Evolutionary conservation across 2,329 filamentous ascomycete species (phyloP).

Genomic region (Orbilia ellipsospora): DNA sequence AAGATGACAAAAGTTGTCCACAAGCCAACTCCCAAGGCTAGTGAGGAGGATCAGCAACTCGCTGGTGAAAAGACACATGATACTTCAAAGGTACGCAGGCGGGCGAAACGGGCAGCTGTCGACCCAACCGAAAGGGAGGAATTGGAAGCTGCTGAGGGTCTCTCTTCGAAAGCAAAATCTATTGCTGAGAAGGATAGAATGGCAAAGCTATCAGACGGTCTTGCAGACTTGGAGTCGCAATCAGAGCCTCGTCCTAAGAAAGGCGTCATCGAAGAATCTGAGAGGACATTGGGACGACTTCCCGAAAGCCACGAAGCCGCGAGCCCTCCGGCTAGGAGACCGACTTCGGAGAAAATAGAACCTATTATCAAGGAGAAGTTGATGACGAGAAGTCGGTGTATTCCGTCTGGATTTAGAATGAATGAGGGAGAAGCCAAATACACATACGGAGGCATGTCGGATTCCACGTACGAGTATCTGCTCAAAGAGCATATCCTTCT

Average conservation of each 20-base stretch:
- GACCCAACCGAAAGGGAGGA: constrained; percentile 17
- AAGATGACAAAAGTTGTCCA: neutral
- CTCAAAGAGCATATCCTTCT: constrained; percentile 79
- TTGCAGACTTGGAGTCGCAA: constrained; percentile 40
- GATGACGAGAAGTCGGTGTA: constrained; percentile 61
- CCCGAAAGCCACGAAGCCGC: neutral
- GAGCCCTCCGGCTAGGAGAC: neutral
- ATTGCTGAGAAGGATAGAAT: constrained; percentile 26
- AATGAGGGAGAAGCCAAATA: constrained; percentile 61
- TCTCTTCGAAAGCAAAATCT: neutral
- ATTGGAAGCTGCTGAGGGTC: constrained; percentile 11
- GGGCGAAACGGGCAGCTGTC: constrained; percentile 9
- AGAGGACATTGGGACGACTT: neutral
- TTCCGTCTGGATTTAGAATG: constrained; percentile 38
- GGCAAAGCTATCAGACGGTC: constrained; percentile 28
- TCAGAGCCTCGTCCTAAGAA: constrained; percentile 11
- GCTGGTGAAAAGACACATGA: constrained; percentile 5
- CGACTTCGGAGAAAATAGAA: neutral
- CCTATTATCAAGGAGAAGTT: constrained; percentile 58
- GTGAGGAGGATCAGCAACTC: constrained; percentile 34
- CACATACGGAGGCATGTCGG: constrained; percentile 74
- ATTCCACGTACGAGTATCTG: constrained; percentile 79
- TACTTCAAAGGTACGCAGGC: neutral
- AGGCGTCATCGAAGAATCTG: constrained; percentile 3
- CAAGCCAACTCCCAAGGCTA: constrained; percentile 26